A percentile compares a stretch with the other conserved stretches of the same genome.
These are phyloP conservation scores for Botryotinia calthae DNA, from an alignment of 2,329 filamentous ascomycete species.

Conservation along the genomic window DNA sequence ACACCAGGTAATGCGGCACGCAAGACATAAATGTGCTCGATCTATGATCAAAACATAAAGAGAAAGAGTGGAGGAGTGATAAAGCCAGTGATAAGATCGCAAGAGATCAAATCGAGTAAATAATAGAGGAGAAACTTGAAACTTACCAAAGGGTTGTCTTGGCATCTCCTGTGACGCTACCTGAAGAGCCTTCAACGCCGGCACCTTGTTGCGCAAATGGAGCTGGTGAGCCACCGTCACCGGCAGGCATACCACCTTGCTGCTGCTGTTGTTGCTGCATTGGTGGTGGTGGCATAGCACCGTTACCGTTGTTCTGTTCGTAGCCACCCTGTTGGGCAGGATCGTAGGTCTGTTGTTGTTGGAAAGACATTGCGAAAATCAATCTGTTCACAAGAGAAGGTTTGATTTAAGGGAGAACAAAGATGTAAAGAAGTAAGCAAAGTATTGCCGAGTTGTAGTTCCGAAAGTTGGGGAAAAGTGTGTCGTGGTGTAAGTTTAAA, in stretches of 20 bases:
- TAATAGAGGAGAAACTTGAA: background rate
- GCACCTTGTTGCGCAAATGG: slow-evolving; percentile 46
- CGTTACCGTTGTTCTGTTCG: slow-evolving; percentile 43
- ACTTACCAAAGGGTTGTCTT: slow-evolving; percentile 57
- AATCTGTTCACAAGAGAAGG: background rate
- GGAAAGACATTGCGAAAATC: slow-evolving; percentile 9
- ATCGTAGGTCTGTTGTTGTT: slow-evolving; percentile 45
- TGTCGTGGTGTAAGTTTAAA: slow-evolving; percentile 16
- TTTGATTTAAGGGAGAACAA: background rate
- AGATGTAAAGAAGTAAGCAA: slow-evolving; percentile 9
- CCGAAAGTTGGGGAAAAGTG: background rate
- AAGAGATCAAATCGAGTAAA: background rate
- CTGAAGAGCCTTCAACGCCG: slow-evolving; percentile 36
- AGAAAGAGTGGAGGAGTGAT: slow-evolving; percentile 35
- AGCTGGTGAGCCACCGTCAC: slow-evolving; percentile 59
- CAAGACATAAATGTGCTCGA: slow-evolving; percentile 41
- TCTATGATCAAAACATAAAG: background rate
- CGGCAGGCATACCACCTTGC: slow-evolving; percentile 39
- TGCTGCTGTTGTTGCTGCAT: slow-evolving; percentile 44
- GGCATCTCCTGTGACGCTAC: slow-evolving; percentile 47
- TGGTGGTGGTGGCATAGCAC: slow-evolving; percentile 45
- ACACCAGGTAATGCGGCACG: slow-evolving; percentile 41
- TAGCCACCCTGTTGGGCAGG: slow-evolving; percentile 58
- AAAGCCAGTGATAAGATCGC: slow-evolving; percentile 30
- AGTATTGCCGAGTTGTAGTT: background rate